phyloP scores from a whole-genome alignment of 2,329 filamentous ascomycete species.

The Aureobasidium sp. region DNA sequence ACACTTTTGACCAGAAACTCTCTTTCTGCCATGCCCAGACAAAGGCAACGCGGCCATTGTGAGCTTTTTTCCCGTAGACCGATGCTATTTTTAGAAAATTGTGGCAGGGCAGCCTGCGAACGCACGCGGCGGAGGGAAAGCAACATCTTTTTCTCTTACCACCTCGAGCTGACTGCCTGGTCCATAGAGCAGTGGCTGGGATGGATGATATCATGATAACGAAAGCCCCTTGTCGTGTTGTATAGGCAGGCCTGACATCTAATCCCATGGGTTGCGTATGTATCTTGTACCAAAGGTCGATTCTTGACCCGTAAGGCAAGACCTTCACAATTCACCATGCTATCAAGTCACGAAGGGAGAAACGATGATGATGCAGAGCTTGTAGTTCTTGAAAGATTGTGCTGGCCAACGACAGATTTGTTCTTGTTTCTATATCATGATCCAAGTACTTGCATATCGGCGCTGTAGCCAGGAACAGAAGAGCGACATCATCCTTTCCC shows the following conservation, averaged over 20 bases:
- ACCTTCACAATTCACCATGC: background rate
- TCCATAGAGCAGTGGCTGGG: background rate
- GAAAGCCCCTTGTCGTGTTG: background rate
- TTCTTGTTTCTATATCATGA: background rate
- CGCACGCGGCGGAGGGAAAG: background rate
- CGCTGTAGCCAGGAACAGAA: background rate
- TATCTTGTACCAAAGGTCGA: background rate
- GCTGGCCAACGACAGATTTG: background rate
- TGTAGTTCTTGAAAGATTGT: background rate
- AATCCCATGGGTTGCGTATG: background rate
- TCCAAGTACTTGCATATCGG: background rate
- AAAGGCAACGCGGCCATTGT: constrained; percentile 3
- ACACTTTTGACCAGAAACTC: background rate
- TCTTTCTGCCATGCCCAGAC: background rate
- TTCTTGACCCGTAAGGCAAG: background rate
- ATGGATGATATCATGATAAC: constrained; percentile 3
- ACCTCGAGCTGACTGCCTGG: background rate
- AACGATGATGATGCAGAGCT: background rate
- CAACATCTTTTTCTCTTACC: background rate
- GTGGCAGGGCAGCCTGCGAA: background rate
- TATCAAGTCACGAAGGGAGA: background rate
- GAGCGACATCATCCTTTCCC: background rate
- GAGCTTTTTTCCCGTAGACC: background rate
- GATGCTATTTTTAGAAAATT: background rate
- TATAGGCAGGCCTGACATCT: background rate